These are phyloP conservation scores for Lactarius trivialis DNA, from an alignment of 768 basidiomycete genomes.

Conservation along the genomic window DNA sequence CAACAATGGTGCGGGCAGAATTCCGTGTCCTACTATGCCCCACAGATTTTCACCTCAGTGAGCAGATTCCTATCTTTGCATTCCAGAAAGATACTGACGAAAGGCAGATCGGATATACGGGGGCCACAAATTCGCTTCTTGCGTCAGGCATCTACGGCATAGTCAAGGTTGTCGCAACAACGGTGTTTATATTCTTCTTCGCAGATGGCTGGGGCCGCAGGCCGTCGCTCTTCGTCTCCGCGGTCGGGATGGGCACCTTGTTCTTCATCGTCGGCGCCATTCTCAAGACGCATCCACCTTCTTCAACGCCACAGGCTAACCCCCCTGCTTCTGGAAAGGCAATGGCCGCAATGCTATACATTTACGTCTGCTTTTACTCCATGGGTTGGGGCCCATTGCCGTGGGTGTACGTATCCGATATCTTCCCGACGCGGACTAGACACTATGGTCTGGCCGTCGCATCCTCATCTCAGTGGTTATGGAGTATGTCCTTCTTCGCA, in stretches of 20 bases:
- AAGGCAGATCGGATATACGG: slow-evolving; percentile 57
- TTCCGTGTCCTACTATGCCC: slow-evolving; percentile 68
- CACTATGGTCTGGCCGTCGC: slow-evolving; percentile 74
- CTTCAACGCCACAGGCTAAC: slow-evolving; percentile 28
- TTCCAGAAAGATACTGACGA: background rate
- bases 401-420: slow-evolving; percentile 63
- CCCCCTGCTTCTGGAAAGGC: slow-evolving; percentile 52
- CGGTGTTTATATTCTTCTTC: slow-evolving; percentile 58
- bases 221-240: slow-evolving; percentile 63
- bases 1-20: slow-evolving; percentile 87
- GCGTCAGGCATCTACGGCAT: slow-evolving; percentile 67
- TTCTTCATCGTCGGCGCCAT: slow-evolving; percentile 85
- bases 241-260: slow-evolving; percentile 68
- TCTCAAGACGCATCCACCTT: slow-evolving; percentile 69
- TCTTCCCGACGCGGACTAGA: slow-evolving; percentile 80
- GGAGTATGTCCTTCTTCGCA: slow-evolving; percentile 44
- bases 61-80: slow-evolving; percentile 18
- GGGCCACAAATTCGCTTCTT: slow-evolving; percentile 52
- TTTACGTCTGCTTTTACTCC: slow-evolving; percentile 84
- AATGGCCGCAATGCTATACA: slow-evolving; percentile 83
- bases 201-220: slow-evolving; percentile 67
- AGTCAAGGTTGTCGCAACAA: slow-evolving; percentile 61
- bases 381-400: slow-evolving; percentile 80
- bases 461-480: slow-evolving; percentile 77
- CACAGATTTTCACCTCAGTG: slow-evolving; percentile 65